Conservation (phyloP, 306 rosid genomes). For the Corylus americana region DNA sequence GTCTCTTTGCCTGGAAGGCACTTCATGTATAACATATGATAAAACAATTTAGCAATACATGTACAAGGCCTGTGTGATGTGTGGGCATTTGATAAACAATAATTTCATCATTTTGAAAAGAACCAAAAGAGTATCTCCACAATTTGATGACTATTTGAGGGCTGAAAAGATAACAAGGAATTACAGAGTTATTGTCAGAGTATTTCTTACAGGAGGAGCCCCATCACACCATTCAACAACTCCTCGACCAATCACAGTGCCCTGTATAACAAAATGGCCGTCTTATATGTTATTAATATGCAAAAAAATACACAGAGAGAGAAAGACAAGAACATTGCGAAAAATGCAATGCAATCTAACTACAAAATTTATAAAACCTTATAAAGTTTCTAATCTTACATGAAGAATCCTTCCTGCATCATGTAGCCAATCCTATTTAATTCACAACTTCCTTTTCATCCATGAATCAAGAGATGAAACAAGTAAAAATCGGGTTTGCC, state of each 20-base stretch:
- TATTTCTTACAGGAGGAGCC: slow-evolving; percentile 77
- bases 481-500: background rate
- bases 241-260: slow-evolving; percentile 75
- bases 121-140: background rate
- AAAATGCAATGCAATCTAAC: background rate
- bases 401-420: background rate
- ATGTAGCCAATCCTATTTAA: background rate
- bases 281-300: slow-evolving; percentile 4
- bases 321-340: background rate
- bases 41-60: background rate
- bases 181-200: slow-evolving; percentile 14
- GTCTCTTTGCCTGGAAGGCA: background rate
- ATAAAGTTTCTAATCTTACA: background rate
- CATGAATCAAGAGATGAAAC: background rate
- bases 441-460: background rate
- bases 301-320: slow-evolving; percentile 9
- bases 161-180: slow-evolving; percentile 1
- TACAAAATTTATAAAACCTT: background rate
- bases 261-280: slow-evolving; percentile 44
- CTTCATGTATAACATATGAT: background rate
- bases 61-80: background rate
- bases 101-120: background rate
- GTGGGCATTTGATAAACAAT: background rate
- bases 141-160: background rate
- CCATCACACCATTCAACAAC: slow-evolving; percentile 76